phyloP scores from a whole-genome alignment of 768 basidiomycete genomes.

The Termitomyces sp. region DNA sequence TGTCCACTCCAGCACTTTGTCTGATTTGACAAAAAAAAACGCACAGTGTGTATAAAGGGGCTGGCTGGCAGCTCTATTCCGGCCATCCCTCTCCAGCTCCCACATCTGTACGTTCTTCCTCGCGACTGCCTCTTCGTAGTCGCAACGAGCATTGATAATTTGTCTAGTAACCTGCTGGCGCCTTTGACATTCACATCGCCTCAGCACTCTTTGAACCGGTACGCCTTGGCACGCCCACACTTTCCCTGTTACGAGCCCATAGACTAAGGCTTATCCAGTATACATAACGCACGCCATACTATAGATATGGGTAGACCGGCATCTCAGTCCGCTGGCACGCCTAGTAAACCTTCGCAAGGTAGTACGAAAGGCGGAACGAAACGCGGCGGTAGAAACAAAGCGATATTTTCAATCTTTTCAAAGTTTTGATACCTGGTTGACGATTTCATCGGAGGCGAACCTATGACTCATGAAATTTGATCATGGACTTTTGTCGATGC shows the following conservation, averaged over 20 bases:
- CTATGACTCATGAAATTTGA: neutral
- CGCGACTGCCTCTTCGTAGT: neutral
- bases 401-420: too few species aligned
- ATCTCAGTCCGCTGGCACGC: neutral
- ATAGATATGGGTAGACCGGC: neutral
- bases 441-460: too few species aligned
- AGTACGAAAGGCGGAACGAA: neutral
- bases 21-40: neutral
- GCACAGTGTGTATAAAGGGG: neutral
- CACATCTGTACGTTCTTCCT: neutral
- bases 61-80: neutral
- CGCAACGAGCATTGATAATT: neutral
- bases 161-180: neutral
- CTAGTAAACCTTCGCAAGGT: neutral
- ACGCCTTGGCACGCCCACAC: neutral
- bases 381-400: neutral
- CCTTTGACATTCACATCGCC: neutral
- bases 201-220: neutral
- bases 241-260: neutral
- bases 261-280: neutral
- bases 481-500: neutral
- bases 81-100: neutral
- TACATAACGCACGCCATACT: neutral
- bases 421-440: neutral
- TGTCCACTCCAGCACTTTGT: neutral